Percentiles rank a stretch among this genome's conserved stretches.
phyloP scores from a whole-genome alignment of 352 stramenopile species.

The Aphanomyces cochlioides region DNA sequence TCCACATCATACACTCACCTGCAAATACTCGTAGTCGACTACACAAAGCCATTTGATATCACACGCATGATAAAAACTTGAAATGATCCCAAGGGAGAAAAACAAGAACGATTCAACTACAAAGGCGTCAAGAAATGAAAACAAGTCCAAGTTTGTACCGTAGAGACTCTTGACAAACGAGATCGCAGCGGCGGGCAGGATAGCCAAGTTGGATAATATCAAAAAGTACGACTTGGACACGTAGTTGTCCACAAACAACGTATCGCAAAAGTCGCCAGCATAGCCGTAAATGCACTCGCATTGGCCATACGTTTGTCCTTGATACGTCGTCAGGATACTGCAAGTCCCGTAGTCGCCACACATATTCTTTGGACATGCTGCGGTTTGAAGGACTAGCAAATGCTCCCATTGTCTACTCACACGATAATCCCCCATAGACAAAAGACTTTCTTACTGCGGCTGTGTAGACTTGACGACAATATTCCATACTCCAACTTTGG shows the following conservation, averaged over 20 bases:
- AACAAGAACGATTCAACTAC: constrained; percentile 24
- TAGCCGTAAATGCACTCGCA: constrained; percentile 25
- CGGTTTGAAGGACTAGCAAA: constrained; percentile 7
- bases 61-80: constrained; percentile 25
- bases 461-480: constrained; percentile 5
- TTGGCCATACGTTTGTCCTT: neutral
- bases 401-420: constrained; percentile 12
- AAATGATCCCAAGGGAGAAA: constrained; percentile 4
- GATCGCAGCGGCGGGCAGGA: neutral
- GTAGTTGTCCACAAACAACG: neutral
- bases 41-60: constrained; percentile 26
- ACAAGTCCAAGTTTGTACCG: neutral
- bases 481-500: constrained; percentile 17
- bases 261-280: constrained; percentile 10
- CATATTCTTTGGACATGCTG: constrained; percentile 9
- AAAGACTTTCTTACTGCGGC: neutral
- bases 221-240: constrained; percentile 15
- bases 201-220: constrained; percentile 23
- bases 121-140: neutral
- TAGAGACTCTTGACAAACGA: neutral
- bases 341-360: constrained; percentile 13
- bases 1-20: neutral
- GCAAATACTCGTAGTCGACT: constrained; percentile 10
- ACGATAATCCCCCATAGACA: neutral
- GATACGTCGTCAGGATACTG: constrained; percentile 8